phyloP scores from a whole-genome alignment of 805 yeast genomes.

The Hanseniaspora meyeri region DNA sequence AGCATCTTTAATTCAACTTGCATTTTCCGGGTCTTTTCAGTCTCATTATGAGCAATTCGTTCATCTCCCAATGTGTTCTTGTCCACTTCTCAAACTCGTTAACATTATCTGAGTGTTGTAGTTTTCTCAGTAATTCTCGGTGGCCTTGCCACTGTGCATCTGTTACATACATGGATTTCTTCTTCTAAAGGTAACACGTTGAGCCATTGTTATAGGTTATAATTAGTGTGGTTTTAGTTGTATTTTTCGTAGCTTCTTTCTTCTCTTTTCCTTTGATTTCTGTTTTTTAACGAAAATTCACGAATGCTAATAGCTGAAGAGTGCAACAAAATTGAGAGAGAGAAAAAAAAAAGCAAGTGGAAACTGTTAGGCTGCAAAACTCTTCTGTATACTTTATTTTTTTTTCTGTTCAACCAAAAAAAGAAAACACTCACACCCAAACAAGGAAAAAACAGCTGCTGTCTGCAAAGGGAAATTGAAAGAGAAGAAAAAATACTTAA shows the following conservation, averaged over 20 bases:
- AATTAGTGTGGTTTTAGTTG: constrained; percentile 10
- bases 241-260: not conserved
- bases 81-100: not conserved
- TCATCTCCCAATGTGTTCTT: too few relatives aligned
- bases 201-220: constrained; percentile 64
- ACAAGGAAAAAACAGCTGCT: too few relatives aligned
- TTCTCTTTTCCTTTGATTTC: not conserved
- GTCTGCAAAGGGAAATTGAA: too few relatives aligned
- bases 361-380: not conserved
- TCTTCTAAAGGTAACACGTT: constrained; percentile 98
- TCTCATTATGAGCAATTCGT: too few relatives aligned
- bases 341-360: not conserved
- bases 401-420: too few relatives aligned
- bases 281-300: not conserved
- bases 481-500: too few relatives aligned
- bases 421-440: too few relatives aligned
- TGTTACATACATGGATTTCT: constrained; percentile 89
- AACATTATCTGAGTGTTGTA: not conserved
- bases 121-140: not conserved
- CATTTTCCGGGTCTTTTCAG: too few relatives aligned
- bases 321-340: not conserved
- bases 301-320: not conserved
- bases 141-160: not conserved
- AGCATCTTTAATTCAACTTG: too few relatives aligned
- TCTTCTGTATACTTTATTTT: too few relatives aligned